These are phyloP conservation scores for Spathaspora hagerdaliae DNA, from an alignment of 805 yeast species.

Conservation along the genomic window DNA sequence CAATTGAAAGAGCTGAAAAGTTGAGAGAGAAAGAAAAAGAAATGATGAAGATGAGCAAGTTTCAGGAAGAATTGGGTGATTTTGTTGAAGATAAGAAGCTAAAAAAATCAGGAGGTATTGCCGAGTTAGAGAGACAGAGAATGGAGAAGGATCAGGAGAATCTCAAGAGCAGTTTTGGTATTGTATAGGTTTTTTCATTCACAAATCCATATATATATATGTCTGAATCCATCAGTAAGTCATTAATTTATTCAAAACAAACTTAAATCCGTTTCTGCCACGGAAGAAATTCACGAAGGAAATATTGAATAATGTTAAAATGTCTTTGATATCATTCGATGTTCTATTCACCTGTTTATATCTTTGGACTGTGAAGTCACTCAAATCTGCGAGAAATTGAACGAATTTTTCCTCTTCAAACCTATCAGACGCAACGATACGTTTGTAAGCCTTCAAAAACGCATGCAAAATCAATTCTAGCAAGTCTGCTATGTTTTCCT, in stretches of 20 bases:
- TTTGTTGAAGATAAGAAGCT: constrained; percentile 77
- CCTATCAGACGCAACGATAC: neutral
- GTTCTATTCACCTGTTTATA: neutral
- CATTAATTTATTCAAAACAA: neutral
- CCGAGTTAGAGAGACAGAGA: constrained; percentile 73
- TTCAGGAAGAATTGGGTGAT: constrained; percentile 79
- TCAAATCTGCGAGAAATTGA: neutral
- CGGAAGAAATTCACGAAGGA: neutral
- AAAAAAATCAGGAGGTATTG: constrained; percentile 84
- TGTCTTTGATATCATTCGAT: neutral
- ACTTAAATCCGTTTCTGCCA: neutral
- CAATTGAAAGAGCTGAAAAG: constrained; percentile 83
- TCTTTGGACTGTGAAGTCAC: neutral
- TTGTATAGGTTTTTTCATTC: constrained; percentile 13
- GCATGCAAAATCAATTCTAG: neutral
- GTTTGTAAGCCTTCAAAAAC: neutral
- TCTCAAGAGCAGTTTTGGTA: constrained; percentile 44
- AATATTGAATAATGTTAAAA: neutral
- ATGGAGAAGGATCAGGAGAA: constrained; percentile 67
- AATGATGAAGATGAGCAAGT: constrained; percentile 53
- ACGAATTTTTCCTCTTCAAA: constrained; percentile 1
- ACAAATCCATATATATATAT: no score
- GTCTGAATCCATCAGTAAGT: no score
- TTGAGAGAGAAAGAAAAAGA: constrained; percentile 68
- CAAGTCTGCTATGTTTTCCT: neutral